Percentiles rank a stretch among this genome's conserved stretches.
phyloP scores from a whole-genome alignment of 2,329 filamentous ascomycete genomes.

The Ophiostoma pallidulum region DNA sequence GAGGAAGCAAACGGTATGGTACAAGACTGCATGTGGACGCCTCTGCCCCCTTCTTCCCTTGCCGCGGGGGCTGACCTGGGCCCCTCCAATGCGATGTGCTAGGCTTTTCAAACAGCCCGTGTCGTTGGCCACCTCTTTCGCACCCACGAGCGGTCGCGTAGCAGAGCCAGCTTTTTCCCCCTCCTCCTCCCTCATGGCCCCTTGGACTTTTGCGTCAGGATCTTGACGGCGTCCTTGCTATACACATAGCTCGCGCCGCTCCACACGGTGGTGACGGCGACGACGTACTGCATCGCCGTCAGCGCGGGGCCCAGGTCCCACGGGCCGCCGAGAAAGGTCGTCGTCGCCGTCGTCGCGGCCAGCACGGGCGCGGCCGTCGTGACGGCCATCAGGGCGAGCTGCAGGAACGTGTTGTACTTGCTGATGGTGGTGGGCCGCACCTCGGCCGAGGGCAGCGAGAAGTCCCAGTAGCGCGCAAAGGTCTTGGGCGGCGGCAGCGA shows the following conservation, averaged over 20 bases:
- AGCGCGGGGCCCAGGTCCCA: constrained; percentile 45
- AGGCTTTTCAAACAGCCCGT: too few species aligned
- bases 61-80: too few species aligned
- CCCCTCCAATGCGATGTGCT: too few species aligned
- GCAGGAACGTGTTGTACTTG: constrained; percentile 90
- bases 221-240: constrained; percentile 85
- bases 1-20: not conserved
- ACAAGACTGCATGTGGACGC: not conserved
- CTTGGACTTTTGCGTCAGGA: constrained; percentile 40
- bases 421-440: constrained; percentile 75
- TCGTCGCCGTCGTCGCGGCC: not conserved
- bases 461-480: constrained; percentile 90
- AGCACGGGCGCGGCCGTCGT: constrained; percentile 75
- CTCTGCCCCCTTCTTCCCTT: not conserved
- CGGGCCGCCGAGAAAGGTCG: constrained; percentile 21
- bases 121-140: too few species aligned
- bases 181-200: constrained; percentile 1
- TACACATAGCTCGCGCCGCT: constrained; percentile 88
- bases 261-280: constrained; percentile 85
- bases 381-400: constrained; percentile 75
- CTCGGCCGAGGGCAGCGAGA: constrained; percentile 79
- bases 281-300: constrained; percentile 58
- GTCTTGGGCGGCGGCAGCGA: constrained; percentile 91
- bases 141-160: too few species aligned
- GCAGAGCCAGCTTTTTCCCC: too few species aligned